Evolutionary conservation across 2,329 filamentous ascomycete genomes (phyloP), one percentile per base, ranked within the genome.

Genomic region (Venturia aucupariae): DNA sequence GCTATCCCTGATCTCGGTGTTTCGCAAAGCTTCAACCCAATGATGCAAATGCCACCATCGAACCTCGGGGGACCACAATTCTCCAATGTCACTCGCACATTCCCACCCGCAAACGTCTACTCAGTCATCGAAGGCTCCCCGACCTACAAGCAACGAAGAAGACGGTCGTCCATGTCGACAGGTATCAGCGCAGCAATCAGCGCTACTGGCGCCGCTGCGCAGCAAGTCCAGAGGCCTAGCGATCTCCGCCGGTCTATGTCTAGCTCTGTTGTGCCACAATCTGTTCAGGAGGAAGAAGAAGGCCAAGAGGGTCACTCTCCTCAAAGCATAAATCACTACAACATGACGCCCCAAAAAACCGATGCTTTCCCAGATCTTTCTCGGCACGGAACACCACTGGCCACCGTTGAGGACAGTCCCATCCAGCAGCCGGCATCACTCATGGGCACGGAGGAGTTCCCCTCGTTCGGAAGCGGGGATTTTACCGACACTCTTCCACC

Each of bases 71-170:
- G 88, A 38, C 85, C 88, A 60, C 90, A 92, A 72, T 97, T 90
- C 77, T 85, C 88, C 32, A 86, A 89, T 57, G 85, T 87, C 39
- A 81, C 84, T 32, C 82, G 87, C 68, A 80, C 82, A 46, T 86
- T 82, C 66, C 90, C 90, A 69, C 80, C 81, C 62, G 89, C 88
- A 76, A 96, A 91, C 74, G 90, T 94, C 70, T 97, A 96, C 80
- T 93, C 91, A 60, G 92, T 96, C 61, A 94, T 97, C 73, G 94
- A 99, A 79, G 94, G 94, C 60, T 99, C 94, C 35, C 94, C 94
- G 15, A 97, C 94, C 44, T 99, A 99, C 81, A 99, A 99, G 84
- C 94, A 97, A 81, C 86, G 94, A 71, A 86, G 94, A 75, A 87
- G 94, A 69, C 89, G 94, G 67, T 97, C 94, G 42, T 97, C 93